These are phyloP conservation scores for Saxispiralis lemnorum DNA, from an alignment of 495 filamentous ascomycete genomes.

Conservation along the genomic window DNA sequence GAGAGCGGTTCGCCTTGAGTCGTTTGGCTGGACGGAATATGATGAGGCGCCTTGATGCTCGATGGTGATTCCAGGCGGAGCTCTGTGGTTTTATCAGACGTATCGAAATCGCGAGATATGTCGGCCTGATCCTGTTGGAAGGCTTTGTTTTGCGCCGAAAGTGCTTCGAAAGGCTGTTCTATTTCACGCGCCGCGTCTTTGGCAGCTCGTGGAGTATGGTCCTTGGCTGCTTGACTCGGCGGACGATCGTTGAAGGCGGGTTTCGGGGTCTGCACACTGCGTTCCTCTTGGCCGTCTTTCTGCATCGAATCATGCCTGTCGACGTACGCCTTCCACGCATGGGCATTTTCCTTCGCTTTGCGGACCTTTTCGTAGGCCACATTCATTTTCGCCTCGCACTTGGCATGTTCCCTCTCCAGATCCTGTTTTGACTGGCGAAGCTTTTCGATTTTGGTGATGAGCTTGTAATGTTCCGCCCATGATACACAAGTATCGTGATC, in stretches of 20 bases:
- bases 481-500: slow-evolving; percentile 1
- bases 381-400: slow-evolving; percentile 5
- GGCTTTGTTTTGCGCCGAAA: too few species aligned
- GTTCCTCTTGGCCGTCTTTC: too few species aligned
- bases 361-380: slow-evolving; percentile 14
- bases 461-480: slow-evolving; percentile 6
- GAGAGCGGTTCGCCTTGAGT: slow-evolving; percentile 15
- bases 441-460: slow-evolving; percentile 16
- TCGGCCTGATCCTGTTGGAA: too few species aligned
- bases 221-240: too few species aligned
- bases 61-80: too few species aligned
- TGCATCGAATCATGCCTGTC: neutral
- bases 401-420: slow-evolving; percentile 3
- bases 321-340: neutral
- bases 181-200: too few species aligned
- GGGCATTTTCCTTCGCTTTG: slow-evolving; percentile 1
- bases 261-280: too few species aligned
- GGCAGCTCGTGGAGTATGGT: too few species aligned
- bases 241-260: too few species aligned
- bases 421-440: slow-evolving; percentile 10
- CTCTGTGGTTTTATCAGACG: too few species aligned
- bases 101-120: too few species aligned
- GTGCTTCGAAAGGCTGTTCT: too few species aligned
- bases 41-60: neutral
- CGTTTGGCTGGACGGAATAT: slow-evolving; percentile 19